Percentiles rank a stretch among this genome's conserved stretches.
Conservation (phyloP, 164 flowering plant species). For the Umbilicus rupestris region DNA sequence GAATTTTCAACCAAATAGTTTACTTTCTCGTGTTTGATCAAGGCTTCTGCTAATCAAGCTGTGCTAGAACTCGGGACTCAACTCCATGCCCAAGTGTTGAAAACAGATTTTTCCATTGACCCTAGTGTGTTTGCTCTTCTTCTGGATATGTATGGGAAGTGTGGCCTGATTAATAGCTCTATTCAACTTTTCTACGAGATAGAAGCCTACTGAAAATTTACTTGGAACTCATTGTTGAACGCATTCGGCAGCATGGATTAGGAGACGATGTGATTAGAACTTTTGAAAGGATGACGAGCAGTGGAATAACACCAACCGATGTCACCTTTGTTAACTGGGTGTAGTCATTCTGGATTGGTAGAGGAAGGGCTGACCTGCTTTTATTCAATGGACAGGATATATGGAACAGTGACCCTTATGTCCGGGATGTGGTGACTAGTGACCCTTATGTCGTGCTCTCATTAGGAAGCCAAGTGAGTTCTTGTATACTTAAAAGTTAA, state of each 20-base stretch:
- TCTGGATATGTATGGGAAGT: no score
- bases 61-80: no score
- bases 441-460: slow-evolving; percentile 91
- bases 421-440: slow-evolving; percentile 75
- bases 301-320: slow-evolving; percentile 36
- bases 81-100: no score
- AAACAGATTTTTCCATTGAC: no score
- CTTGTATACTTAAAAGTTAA: slow-evolving; percentile 1
- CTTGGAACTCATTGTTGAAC: no score
- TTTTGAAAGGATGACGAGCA: slow-evolving; percentile 23
- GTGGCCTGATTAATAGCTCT: slow-evolving; percentile 30
- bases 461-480: slow-evolving; percentile 73
- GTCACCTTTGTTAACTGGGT: slow-evolving; percentile 51
- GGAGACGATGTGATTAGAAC: slow-evolving; percentile 27
- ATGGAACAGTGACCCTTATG: slow-evolving; percentile 25
- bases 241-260: slow-evolving; percentile 45
- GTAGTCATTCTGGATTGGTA: no score
- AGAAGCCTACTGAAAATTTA: slow-evolving; percentile 25
- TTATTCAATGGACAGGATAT: no score
- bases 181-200: slow-evolving; percentile 25
- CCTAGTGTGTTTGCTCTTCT: no score
- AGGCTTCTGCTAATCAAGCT: no score
- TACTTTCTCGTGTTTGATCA: no score
- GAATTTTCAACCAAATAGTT: no score
- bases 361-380: no score